These are phyloP conservation scores for Fusarium equiseti DNA, from an alignment of 2,329 filamentous ascomycete species.

Conservation along the genomic window DNA sequence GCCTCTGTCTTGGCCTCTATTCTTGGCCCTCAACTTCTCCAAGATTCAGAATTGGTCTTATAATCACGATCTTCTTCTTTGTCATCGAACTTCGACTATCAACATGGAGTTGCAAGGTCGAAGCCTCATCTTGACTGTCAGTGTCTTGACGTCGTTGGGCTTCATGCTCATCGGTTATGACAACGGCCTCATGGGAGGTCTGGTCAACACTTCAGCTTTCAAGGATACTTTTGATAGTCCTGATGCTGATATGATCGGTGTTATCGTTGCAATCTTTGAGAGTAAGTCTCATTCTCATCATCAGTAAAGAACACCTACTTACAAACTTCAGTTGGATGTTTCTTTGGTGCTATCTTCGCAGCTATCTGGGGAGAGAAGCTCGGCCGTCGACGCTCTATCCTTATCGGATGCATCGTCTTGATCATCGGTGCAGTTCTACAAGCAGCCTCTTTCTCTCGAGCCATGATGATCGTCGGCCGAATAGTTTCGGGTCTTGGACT, in stretches of 20 bases:
- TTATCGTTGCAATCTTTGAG: constrained; percentile 62
- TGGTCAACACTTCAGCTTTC: constrained; percentile 57
- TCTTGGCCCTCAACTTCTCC: background rate
- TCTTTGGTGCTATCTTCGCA: constrained; percentile 47
- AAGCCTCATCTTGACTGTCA: constrained; percentile 57
- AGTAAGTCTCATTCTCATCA: constrained; percentile 26
- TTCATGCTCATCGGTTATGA: constrained; percentile 63
- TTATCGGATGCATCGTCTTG: constrained; percentile 58
- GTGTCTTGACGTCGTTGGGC: constrained; percentile 58
- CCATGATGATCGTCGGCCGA: constrained; percentile 60
- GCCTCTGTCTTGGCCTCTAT: background rate
- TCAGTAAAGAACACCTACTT: too few species aligned
- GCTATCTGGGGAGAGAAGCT: constrained; percentile 58
- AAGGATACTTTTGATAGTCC: constrained; percentile 56
- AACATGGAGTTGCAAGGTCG: constrained; percentile 48
- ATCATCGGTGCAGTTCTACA: constrained; percentile 60
- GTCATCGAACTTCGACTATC: background rate
- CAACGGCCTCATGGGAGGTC: constrained; percentile 59
- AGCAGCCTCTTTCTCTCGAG: constrained; percentile 56
- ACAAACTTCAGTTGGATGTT: constrained; percentile 45
- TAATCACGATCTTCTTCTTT: background rate
- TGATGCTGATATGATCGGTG: constrained; percentile 55
- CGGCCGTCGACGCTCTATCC: constrained; percentile 58
- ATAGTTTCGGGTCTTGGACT: constrained; percentile 62
- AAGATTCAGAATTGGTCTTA: background rate